Conservation (phyloP, 768 basidiomycete species). For the Mycena floridula region DNA sequence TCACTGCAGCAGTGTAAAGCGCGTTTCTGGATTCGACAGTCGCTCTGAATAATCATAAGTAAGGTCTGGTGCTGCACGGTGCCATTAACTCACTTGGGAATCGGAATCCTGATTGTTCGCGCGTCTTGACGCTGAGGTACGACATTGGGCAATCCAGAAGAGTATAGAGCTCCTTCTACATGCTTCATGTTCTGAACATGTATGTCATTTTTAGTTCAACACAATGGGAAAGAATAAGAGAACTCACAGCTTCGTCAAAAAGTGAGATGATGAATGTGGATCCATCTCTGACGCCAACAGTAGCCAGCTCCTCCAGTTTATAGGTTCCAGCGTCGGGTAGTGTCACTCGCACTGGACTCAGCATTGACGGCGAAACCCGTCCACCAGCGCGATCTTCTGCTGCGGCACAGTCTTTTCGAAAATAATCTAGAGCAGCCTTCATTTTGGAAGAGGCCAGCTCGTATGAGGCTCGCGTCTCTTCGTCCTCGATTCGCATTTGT, state of each 20-base stretch:
- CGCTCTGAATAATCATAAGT: conserved; percentile 55
- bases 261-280: conserved; percentile 66
- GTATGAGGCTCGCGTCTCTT: conserved; percentile 53
- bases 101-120: conserved; percentile 71
- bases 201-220: conserved; percentile 13
- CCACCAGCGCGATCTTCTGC: conserved; percentile 70
- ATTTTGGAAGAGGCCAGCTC: conserved; percentile 59
- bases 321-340: conserved; percentile 32
- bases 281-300: conserved; percentile 77
- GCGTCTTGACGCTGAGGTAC: conserved; percentile 66
- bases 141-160: conserved; percentile 67
- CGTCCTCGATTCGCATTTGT: conserved; percentile 49
- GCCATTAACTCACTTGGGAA: conserved; percentile 76
- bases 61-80: too few relatives aligned
- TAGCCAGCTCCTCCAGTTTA: conserved; percentile 66
- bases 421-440: conserved; percentile 62
- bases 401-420: conserved; percentile 68
- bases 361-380: conserved; percentile 66
- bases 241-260: conserved; percentile 70
- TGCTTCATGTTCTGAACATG: conserved; percentile 60
- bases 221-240: not conserved
- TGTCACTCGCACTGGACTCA: conserved; percentile 61
- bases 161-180: conserved; percentile 70
- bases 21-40: conserved; percentile 67
- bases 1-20: conserved; percentile 47